Percentiles rank a stretch among this genome's conserved stretches.
These are phyloP conservation scores for Talaromyces rugulosus DNA, from an alignment of 2,329 filamentous ascomycete genomes.

Conservation along the genomic window DNA sequence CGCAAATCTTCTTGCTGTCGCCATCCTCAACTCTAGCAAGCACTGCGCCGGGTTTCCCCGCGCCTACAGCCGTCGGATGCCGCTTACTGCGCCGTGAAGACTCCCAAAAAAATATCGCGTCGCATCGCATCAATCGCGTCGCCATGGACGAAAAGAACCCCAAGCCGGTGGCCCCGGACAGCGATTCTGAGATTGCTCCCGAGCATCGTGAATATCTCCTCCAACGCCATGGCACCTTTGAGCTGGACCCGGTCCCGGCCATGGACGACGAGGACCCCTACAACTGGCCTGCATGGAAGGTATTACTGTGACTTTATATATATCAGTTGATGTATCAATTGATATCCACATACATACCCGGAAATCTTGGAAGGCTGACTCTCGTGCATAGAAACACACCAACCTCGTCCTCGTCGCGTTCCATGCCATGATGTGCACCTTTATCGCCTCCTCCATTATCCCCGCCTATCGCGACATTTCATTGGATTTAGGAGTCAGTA, in stretches of 20 bases:
- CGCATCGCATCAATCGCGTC: not conserved
- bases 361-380: not conserved
- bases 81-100: too few species aligned
- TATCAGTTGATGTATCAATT: too few species aligned
- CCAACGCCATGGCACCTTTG: slow-evolving; percentile 50
- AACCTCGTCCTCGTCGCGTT: slow-evolving; percentile 55
- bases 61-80: not conserved
- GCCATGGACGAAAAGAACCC: not conserved
- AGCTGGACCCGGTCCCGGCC: slow-evolving; percentile 52
- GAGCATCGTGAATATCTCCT: slow-evolving; percentile 47
- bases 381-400: slow-evolving; percentile 41
- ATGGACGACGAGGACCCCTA: slow-evolving; percentile 51
- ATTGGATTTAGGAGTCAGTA: slow-evolving; percentile 44
- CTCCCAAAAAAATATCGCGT: not conserved
- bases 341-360: too few species aligned
- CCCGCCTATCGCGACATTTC: slow-evolving; percentile 53
- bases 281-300: slow-evolving; percentile 53
- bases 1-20: not conserved
- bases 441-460: slow-evolving; percentile 52
- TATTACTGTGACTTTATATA: slow-evolving; percentile 24
- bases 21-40: too few species aligned
- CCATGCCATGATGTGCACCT: slow-evolving; percentile 55
- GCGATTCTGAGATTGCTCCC: slow-evolving; percentile 4
- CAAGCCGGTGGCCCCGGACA: not conserved
- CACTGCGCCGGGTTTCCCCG: too few species aligned